A percentile compares a stretch with the other conserved stretches of the same genome.
phyloP scores from a whole-genome alignment of 2,329 filamentous ascomycete genomes.

The Penicillium sp. region DNA sequence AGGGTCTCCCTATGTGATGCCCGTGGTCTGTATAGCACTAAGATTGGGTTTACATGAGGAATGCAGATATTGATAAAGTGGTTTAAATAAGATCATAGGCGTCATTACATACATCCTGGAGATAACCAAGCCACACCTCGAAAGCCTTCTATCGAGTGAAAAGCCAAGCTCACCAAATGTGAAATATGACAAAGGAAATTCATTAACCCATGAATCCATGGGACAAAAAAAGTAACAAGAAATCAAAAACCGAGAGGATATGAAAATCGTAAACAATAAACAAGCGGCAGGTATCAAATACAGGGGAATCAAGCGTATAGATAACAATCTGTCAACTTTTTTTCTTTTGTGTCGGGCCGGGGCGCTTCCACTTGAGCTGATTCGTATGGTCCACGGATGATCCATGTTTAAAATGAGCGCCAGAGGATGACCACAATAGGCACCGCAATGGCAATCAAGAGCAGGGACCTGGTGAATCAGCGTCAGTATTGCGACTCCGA shows the following conservation, averaged over 20 bases:
- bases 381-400: neutral
- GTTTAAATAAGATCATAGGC: constrained; percentile 13
- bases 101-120: constrained; percentile 12
- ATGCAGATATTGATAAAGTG: neutral
- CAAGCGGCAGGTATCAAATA: constrained; percentile 27
- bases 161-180: constrained; percentile 12
- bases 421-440: constrained; percentile 33
- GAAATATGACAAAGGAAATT: constrained; percentile 27
- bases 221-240: constrained; percentile 10
- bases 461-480: constrained; percentile 31
- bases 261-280: constrained; percentile 23
- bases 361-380: neutral
- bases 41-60: too few relatives aligned
- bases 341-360: constrained; percentile 3
- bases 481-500: constrained; percentile 29
- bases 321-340: constrained; percentile 21
- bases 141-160: constrained; percentile 6
- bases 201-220: constrained; percentile 11
- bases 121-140: neutral
- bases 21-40: too few relatives aligned
- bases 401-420: constrained; percentile 26
- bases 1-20: too few relatives aligned
- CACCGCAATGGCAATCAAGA: constrained; percentile 31
- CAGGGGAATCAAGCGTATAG: constrained; percentile 35
- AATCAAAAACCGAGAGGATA: constrained; percentile 21